These are phyloP conservation scores for Casuarina equisetifolia DNA, from an alignment of 306 rosid species.

Conservation along the genomic window DNA sequence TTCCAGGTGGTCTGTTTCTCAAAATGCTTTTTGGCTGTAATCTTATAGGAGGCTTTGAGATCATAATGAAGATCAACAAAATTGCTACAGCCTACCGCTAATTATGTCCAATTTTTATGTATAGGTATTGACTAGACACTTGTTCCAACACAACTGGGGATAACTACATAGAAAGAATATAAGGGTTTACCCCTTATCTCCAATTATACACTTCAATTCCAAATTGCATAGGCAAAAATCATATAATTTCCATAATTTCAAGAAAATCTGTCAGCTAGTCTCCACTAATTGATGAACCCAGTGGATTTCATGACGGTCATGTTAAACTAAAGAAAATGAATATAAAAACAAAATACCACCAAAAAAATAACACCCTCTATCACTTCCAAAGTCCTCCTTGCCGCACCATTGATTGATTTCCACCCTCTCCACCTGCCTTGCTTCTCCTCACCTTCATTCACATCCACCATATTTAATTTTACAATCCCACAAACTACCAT, in stretches of 20 bases:
- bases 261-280: neutral
- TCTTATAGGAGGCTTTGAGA: conserved; percentile 8
- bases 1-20: neutral
- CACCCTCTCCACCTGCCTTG: neutral
- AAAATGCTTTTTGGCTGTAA: neutral
- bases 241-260: neutral
- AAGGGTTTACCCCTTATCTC: neutral
- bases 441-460: neutral
- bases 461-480: neutral
- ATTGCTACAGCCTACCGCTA: neutral
- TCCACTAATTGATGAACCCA: neutral
- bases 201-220: neutral
- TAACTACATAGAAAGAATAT: too few relatives aligned
- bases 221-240: neutral
- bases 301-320: neutral
- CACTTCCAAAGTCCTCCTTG: neutral
- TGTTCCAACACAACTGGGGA: too few relatives aligned
- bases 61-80: neutral
- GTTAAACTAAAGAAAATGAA: neutral
- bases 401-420: neutral
- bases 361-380: neutral
- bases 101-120: neutral
- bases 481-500: neutral
- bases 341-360: neutral
- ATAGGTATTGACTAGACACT: too few relatives aligned